Conservation (phyloP, 345 rosid genomes). For the Euphorbia tirucalli region DNA sequence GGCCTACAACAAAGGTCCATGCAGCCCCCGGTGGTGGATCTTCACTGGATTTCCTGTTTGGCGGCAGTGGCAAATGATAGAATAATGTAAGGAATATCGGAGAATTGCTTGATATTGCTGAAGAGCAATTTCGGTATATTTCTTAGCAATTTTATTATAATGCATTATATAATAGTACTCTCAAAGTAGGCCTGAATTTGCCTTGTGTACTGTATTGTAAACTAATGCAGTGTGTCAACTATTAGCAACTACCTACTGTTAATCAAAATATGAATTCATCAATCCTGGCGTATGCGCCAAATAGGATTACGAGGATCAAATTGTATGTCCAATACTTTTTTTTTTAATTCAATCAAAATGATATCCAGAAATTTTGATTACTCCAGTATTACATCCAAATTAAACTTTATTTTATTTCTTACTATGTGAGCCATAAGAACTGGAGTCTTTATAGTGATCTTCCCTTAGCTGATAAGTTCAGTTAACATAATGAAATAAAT, state of each 20-base stretch:
- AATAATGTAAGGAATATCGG: not conserved
- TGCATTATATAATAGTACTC: not conserved
- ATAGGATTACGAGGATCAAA: not conserved
- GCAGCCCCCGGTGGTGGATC: constrained; percentile 30
- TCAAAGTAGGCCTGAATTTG: constrained; percentile 3
- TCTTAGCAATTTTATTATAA: not conserved
- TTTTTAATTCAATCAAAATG: too few species aligned
- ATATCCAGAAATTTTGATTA: not conserved
- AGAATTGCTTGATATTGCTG: not conserved
- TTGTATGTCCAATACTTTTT: not conserved
- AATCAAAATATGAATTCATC: not conserved
- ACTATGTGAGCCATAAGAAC: too few species aligned
- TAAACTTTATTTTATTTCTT: too few species aligned
- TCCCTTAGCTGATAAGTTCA: too few species aligned
- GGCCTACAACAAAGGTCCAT: constrained; percentile 27
- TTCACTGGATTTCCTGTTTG: constrained; percentile 25
- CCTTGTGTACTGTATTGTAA: not conserved
- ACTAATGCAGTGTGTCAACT: not conserved
- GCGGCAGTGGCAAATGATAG: constrained; percentile 7
- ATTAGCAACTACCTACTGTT: not conserved
- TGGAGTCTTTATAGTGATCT: too few species aligned
- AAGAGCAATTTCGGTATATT: constrained; percentile 8
- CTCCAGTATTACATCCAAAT: not conserved
- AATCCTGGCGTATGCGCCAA: not conserved
- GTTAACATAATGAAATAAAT: too few species aligned